Evolutionary conservation across 179 eudicot species (phyloP).

Genomic region (Gypsophila paniculata): DNA sequence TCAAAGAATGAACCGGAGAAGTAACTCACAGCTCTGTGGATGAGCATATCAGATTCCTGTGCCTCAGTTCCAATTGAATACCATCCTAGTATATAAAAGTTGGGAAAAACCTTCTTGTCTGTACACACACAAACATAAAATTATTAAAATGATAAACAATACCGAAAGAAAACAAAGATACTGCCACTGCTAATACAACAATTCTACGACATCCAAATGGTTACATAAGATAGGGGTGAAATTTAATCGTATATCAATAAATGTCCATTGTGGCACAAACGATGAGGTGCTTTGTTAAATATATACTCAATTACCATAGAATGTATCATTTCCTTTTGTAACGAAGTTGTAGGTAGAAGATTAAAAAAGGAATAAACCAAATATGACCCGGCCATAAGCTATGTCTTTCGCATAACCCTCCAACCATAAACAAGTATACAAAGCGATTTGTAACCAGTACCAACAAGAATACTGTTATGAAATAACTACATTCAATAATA

Average conservation of each 20-base stretch:
- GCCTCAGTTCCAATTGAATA: slow-evolving; percentile 95
- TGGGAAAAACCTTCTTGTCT: slow-evolving; percentile 95
- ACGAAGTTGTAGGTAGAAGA: no score
- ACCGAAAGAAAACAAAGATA: not conserved
- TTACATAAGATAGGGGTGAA: not conserved
- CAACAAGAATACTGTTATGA: not conserved
- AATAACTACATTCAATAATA: not conserved
- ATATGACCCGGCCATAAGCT: not conserved
- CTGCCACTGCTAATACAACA: not conserved
- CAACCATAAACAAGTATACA: not conserved
- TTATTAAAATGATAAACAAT: not conserved
- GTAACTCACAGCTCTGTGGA: slow-evolving; percentile 82
- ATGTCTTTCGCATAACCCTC: not conserved
- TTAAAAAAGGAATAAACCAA: not conserved
- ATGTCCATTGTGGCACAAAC: not conserved
- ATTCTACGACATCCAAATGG: not conserved
- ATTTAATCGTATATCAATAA: not conserved
- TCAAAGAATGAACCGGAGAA: not conserved
- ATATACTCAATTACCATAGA: not conserved
- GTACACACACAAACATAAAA: slow-evolving; percentile 22
- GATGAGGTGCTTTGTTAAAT: not conserved
- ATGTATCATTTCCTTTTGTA: not conserved
- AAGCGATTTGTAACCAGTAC: not conserved
- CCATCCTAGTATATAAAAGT: slow-evolving; percentile 90
- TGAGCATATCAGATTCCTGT: slow-evolving; percentile 81